phyloP scores from a whole-genome alignment of 306 rosid genomes.

The Dryas alaskensis region DNA sequence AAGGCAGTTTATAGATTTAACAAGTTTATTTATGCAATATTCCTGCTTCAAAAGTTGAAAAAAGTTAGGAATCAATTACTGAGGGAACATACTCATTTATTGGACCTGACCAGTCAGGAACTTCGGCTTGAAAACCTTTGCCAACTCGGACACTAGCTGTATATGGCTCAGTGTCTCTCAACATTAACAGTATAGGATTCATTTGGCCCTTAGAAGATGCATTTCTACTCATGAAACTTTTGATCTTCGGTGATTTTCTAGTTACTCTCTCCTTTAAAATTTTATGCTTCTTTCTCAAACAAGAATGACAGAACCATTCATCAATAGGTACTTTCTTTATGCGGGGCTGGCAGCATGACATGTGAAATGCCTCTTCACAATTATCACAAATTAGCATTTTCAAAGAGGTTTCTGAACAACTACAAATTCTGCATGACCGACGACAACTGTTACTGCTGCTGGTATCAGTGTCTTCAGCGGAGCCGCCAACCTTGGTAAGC shows the following conservation, averaged over 20 bases:
- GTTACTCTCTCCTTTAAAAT: constrained; percentile 43
- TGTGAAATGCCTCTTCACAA: constrained; percentile 87
- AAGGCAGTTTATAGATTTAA: background rate
- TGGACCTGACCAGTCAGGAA: constrained; percentile 77
- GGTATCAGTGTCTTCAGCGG: constrained; percentile 35
- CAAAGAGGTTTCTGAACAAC: constrained; percentile 42
- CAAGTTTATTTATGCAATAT: background rate
- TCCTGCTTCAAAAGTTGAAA: background rate
- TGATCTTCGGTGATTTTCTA: constrained; percentile 39
- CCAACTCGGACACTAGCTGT: constrained; percentile 70
- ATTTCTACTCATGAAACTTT: constrained; percentile 43
- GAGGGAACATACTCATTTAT: constrained; percentile 49
- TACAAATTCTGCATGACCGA: constrained; percentile 71
- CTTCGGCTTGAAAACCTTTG: constrained; percentile 92
- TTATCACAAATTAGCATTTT: constrained; percentile 82
- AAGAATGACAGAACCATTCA: constrained; percentile 91
- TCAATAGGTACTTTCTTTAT: constrained; percentile 55
- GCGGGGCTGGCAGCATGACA: constrained; percentile 62
- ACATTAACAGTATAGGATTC: constrained; percentile 54
- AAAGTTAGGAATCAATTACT: constrained; percentile 14
- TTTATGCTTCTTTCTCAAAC: constrained; percentile 58
- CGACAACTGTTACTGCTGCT: constrained; percentile 36
- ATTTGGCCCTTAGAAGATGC: constrained; percentile 45
- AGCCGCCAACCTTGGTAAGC: constrained; percentile 26
- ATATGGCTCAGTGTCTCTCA: constrained; percentile 54